Percentiles rank a stretch among this genome's conserved stretches.
Evolutionary conservation across 495 filamentous ascomycete genomes (phyloP).

Genomic region (Aspergillus conjunctus): DNA sequence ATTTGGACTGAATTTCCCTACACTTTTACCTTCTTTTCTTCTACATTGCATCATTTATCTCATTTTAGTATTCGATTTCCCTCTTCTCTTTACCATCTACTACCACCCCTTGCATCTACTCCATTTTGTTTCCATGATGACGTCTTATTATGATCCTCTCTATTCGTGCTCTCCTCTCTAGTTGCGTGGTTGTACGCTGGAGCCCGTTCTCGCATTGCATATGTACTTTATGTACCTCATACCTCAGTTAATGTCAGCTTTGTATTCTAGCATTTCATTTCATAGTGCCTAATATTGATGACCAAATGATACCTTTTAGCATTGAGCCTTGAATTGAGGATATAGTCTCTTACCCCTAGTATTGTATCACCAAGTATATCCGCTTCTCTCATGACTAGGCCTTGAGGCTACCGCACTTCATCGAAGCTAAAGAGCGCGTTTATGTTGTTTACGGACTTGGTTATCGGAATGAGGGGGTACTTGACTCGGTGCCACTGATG

Average conservation of each 20-base stretch:
- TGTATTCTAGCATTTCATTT: slow-evolving; percentile 35
- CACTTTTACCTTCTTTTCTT: background rate
- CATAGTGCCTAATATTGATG: slow-evolving; percentile 17
- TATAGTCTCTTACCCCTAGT: background rate
- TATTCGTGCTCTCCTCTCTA: slow-evolving; percentile 3
- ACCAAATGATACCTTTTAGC: background rate
- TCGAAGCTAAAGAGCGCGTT: no score
- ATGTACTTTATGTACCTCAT: slow-evolving; percentile 15
- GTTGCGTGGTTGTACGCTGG: slow-evolving; percentile 20
- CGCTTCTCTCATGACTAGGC: no score
- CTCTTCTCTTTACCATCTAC: slow-evolving; percentile 3
- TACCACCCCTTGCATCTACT: slow-evolving; percentile 2
- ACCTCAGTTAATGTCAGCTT: slow-evolving; percentile 19
- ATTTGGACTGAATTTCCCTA: slow-evolving; percentile 30
- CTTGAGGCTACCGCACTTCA: no score
- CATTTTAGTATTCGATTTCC: slow-evolving; percentile 4
- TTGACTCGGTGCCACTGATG: no score
- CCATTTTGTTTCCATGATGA: slow-evolving; percentile 23
- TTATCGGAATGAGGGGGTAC: no score
- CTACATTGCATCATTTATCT: background rate
- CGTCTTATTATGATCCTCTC: slow-evolving; percentile 20
- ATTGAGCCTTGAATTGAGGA: no score
- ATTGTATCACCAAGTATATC: background rate
- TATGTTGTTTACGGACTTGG: no score
- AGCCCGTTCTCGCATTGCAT: slow-evolving; percentile 15